Base-by-base conservation (phyloP, 2,329 filamentous ascomycete species). In the Rhinocladiella similis region DNA sequence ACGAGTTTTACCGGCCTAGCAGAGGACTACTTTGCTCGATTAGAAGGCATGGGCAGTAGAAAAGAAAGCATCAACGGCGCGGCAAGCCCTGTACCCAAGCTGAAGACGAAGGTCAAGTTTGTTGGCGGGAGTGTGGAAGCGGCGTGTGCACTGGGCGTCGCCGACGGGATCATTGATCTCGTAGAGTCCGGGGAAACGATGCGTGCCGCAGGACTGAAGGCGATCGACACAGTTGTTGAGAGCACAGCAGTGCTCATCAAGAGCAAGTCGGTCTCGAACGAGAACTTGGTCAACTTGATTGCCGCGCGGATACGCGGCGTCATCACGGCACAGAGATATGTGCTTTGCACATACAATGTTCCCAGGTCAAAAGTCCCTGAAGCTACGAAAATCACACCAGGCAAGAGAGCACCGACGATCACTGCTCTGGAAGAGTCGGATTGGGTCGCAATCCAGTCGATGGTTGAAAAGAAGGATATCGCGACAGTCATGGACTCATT, bases 171-270 rank as follows among this genome's bases (percentile, higher is more conserved):
- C 71, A 91, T 99, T 46, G 94, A 99, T 77, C 85, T 99, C 56
- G 94, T 99, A 70, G 91, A 99, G 80, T 97, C 94, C 18, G 94
- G 94, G 54, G 93, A 97, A 75, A 99, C 94, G 0, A 99, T 99
- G 94, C 89, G 90, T 69, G 94, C 93, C 18, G 93, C 93, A 42
- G 94, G 94, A 20, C 82, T 99, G 49, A 92, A 91, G 76, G 88
- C 93, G 54, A 97, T 97, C 66, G 91, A 94, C 66, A 99, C 94
- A 2, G 91, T 99, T 22, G 83, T 97, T 50, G 86, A 91, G 55
- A 92, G 89, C 53, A 90, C 88, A 16, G 92, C 94, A 29, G 88
- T 97, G 47, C 83, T 99, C 56, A 92, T 99, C 79, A 93, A 93
- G 78, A 96, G 91, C 41, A 91, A 87, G 70, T 83, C 86, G 55